Base-by-base conservation (phyloP, 2,329 filamentous ascomycete genomes). In the Phoma sp. region DNA sequence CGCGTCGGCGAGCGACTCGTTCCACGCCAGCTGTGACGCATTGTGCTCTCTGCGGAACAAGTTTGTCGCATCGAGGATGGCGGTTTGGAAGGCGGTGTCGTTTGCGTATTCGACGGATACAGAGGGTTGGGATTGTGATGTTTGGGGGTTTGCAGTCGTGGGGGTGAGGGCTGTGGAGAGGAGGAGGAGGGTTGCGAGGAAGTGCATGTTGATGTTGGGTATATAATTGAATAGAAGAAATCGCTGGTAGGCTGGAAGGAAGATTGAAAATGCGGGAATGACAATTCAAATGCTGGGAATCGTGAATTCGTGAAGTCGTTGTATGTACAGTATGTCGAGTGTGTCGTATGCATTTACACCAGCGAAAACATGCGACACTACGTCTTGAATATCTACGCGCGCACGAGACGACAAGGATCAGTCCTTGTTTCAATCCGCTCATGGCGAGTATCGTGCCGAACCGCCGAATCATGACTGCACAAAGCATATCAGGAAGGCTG, bases 51-150 rank as follows among this genome's bases (percentile, higher is more conserved):
- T 58, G 18, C 89, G 85, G 76, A 88, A 91, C 40, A 78, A 73
- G 72, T 92, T 92, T 30, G 86, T 90, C 62, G 80, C 82, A 69
- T 84, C 82, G 47, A 92, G 80, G 20, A 90, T 74, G n/a, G 84
- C 81, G 12, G 72, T 66, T 48, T 76, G 60, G 71, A 84, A 83
- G 3, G 66, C 58, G 1, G 61, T 32, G 5, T 71, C 65, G n/a
- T 74, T 66, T 1, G 77, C 79, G 57, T 82, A 83, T 25, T 66
- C 53, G 9, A 40, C 30, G n/a, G 37, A 49, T 9, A 32, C 37
- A 14, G 40, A 15, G 5, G 38, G n/a, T n/a, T n/a, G n/a, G n/a
- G n/a, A n/a, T n/a, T 50, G 30, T 5, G 12, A 21, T 7, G 20
- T 18, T 7, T 50, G 47, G 9, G 47, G 15, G 21, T 14, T n/a